Conservation (phyloP, 2,329 filamentous ascomycete species). For the Calonectria ilicicola region DNA sequence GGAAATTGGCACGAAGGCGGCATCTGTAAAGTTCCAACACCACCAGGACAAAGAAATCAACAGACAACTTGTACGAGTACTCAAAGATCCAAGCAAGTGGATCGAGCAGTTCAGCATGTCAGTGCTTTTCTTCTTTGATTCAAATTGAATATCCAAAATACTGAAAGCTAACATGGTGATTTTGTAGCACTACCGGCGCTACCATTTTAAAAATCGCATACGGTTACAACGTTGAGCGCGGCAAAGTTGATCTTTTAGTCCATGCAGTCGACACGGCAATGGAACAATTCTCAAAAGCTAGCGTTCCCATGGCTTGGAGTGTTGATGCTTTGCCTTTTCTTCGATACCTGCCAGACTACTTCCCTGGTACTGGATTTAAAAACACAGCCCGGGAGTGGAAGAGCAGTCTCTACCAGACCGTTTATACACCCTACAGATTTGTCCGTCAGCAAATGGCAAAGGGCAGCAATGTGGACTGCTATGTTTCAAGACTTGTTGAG, state of each 20-base stretch:
- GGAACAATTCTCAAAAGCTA: background rate
- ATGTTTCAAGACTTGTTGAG: background rate
- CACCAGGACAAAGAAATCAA: background rate
- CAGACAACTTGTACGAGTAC: background rate
- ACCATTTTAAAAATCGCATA: background rate
- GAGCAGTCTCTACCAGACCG: background rate
- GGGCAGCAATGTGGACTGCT: background rate
- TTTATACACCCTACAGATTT: background rate
- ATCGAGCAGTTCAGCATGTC: too few species aligned
- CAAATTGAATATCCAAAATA: too few species aligned
- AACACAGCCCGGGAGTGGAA: background rate
- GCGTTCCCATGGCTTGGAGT: background rate
- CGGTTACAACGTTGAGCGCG: background rate
- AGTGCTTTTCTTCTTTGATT: too few species aligned
- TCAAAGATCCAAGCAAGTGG: background rate
- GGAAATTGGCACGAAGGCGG: background rate
- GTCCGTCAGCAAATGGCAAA: background rate
- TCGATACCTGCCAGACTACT: background rate
- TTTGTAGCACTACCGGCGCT: background rate
- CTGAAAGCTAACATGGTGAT: too few species aligned
- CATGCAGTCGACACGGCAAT: background rate
- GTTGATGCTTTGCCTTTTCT: background rate
- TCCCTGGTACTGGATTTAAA: background rate
- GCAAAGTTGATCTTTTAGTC: background rate
- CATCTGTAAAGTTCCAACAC: background rate